A percentile compares a stretch with the other conserved stretches of the same genome.
phyloP scores from a whole-genome alignment of 2,329 filamentous ascomycete species.

The Davidsoniella australis region DNA sequence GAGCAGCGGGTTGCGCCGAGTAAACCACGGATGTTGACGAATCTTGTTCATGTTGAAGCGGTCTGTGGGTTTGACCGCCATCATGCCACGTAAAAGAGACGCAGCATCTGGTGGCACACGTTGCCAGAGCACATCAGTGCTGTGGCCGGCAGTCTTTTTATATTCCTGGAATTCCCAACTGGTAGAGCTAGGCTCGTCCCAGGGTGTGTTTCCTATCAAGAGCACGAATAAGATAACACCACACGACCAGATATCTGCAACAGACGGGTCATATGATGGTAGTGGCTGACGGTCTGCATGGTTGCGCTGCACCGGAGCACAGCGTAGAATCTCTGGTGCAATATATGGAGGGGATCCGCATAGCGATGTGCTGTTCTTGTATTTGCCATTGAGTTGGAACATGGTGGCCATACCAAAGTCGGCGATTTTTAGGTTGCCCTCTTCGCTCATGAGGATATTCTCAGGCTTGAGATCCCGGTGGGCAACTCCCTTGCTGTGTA shows the following conservation, averaged over 20 bases:
- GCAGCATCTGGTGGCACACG: slow-evolving; percentile 56
- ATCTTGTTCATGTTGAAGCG: slow-evolving; percentile 80
- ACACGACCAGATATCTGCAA: slow-evolving; percentile 92
- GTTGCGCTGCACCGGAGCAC: slow-evolving; percentile 18
- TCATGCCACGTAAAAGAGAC: slow-evolving; percentile 82
- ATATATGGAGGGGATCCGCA: slow-evolving; percentile 96
- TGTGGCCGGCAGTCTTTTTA: slow-evolving; percentile 59
- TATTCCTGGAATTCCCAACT: slow-evolving; percentile 93
- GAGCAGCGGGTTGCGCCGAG: slow-evolving; percentile 61
- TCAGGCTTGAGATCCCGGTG: slow-evolving; percentile 89
- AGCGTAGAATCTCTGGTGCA: slow-evolving; percentile 70
- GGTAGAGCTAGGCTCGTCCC: slow-evolving; percentile 74
- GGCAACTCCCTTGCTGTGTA: slow-evolving; percentile 89
- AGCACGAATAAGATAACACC: slow-evolving; percentile 96
- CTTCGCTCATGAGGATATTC: slow-evolving; percentile 75
- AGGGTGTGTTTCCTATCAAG: slow-evolving; percentile 89
- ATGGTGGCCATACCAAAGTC: slow-evolving; percentile 93
- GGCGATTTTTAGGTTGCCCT: slow-evolving; percentile 80
- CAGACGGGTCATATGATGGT: slow-evolving; percentile 50
- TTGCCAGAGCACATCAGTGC: slow-evolving; percentile 71
- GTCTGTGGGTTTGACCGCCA: slow-evolving; percentile 56
- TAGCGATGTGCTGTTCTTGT: slow-evolving; percentile 70
- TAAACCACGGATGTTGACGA: slow-evolving; percentile 89
- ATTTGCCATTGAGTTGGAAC: slow-evolving; percentile 73
- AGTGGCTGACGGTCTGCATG: slow-evolving; percentile 21